phyloP scores from a whole-genome alignment of 345 rosid genomes.

The Salix dunnii region DNA sequence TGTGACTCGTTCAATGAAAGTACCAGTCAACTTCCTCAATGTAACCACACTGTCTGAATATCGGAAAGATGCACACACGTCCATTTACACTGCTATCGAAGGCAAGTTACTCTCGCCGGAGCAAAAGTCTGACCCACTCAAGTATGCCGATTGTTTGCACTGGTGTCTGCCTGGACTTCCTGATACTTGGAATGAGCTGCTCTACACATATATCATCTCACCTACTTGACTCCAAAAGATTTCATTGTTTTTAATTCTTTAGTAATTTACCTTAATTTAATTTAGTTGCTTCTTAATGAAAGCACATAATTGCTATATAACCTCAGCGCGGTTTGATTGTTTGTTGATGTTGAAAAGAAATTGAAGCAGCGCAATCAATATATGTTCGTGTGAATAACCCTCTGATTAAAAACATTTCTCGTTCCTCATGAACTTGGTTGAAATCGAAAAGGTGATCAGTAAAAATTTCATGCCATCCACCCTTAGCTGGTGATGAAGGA shows the following conservation, averaged over 20 bases:
- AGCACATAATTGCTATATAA: background rate
- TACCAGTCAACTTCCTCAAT: constrained; percentile 11
- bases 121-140: constrained; percentile 8
- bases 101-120: constrained; percentile 13
- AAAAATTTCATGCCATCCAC: background rate
- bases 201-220: constrained; percentile 14
- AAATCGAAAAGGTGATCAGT: background rate
- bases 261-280: background rate
- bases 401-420: background rate
- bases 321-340: background rate
- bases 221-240: background rate
- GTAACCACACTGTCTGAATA: constrained; percentile 22
- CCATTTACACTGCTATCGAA: constrained; percentile 4
- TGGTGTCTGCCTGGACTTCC: constrained; percentile 28
- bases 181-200: constrained; percentile 26
- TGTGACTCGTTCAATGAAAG: constrained; percentile 16
- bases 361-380: background rate
- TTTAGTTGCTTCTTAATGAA: no score
- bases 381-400: background rate
- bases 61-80: constrained; percentile 33
- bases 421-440: background rate
- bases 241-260: background rate
- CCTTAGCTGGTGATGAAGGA: background rate
- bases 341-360: background rate
- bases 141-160: constrained; percentile 19